These are phyloP conservation scores for Moesziomyces aphidis DNA, from an alignment of 1,284 basidiomycete genomes.

Conservation along the genomic window DNA sequence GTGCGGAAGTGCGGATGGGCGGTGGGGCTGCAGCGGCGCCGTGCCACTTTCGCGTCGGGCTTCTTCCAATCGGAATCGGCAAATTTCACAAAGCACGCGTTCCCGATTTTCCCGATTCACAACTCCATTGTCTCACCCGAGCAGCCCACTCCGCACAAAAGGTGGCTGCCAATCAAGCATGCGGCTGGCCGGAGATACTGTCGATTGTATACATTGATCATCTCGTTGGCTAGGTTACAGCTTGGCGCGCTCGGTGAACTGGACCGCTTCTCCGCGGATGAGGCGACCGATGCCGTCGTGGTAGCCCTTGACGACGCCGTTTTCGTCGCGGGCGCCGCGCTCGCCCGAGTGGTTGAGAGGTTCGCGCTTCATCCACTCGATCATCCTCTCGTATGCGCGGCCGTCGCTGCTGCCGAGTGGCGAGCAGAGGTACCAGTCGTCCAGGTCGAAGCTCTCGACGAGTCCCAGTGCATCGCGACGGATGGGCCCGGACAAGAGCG, in stretches of 20 bases:
- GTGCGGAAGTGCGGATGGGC: not conserved
- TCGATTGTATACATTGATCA: too few species aligned
- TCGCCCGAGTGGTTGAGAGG: constrained; percentile 54
- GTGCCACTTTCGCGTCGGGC: not conserved
- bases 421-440: constrained; percentile 60
- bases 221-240: constrained; percentile 5
- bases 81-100: not conserved
- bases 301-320: constrained; percentile 57
- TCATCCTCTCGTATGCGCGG: constrained; percentile 54
- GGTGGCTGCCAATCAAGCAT: too few species aligned
- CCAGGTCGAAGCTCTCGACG: constrained; percentile 56
- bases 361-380: constrained; percentile 61
- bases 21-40: not conserved
- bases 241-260: constrained; percentile 35
- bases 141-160: too few species aligned
- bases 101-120: not conserved
- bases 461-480: constrained; percentile 44
- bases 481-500: constrained; percentile 30
- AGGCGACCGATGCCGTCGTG: constrained; percentile 46
- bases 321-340: constrained; percentile 44
- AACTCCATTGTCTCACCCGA: too few species aligned
- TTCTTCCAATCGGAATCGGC: not conserved
- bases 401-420: constrained; percentile 54
- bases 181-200: too few species aligned
- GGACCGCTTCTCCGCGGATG: constrained; percentile 51